These are phyloP conservation scores for Psilocybe azurescens DNA, from an alignment of 768 basidiomycete species.

Conservation along the genomic window DNA sequence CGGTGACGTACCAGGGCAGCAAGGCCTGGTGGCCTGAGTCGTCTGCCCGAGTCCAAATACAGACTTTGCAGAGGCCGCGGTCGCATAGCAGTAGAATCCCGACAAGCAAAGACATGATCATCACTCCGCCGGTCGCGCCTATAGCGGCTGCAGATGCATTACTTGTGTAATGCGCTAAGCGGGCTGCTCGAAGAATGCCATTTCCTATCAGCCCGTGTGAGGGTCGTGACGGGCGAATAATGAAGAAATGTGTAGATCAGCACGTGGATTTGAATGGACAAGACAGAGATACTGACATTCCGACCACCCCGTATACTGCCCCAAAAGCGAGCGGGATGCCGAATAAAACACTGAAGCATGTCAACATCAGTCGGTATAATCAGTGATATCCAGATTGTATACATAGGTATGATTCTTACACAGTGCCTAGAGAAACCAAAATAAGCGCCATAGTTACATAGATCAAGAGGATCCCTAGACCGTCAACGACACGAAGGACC, in stretches of 20 bases:
- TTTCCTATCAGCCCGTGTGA: constrained; percentile 26
- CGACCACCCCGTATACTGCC: neutral
- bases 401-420: neutral
- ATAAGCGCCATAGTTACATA: neutral
- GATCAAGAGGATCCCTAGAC: neutral
- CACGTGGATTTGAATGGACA: neutral
- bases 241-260: neutral
- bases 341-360: neutral
- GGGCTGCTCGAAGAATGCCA: constrained; percentile 22
- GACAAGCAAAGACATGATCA: constrained; percentile 15
- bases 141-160: constrained; percentile 23
- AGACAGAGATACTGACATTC: neutral
- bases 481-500: neutral
- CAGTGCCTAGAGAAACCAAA: neutral
- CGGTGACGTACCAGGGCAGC: constrained; percentile 15
- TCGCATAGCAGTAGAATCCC: constrained; percentile 6
- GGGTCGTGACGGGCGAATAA: no score
- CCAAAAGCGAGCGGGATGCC: neutral
- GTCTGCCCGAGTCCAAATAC: neutral
- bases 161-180: constrained; percentile 22
- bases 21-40: constrained; percentile 5
- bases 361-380: neutral
- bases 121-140: constrained; percentile 28
- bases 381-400: neutral
- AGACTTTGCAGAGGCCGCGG: no score